phyloP scores from a whole-genome alignment of 345 rosid genomes.

The Arabidopsis arenosa region DNA sequence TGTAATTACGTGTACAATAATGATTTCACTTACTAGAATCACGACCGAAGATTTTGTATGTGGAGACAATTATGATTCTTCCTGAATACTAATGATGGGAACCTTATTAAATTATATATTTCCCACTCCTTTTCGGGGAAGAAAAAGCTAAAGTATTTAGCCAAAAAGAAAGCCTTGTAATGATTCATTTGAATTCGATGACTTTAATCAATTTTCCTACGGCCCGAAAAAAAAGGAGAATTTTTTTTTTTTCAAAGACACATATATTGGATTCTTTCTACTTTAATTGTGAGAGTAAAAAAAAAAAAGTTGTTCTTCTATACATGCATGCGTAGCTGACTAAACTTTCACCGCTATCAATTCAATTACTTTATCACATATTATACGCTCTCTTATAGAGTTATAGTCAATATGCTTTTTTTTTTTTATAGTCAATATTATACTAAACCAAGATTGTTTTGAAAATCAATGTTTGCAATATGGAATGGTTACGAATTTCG shows the following conservation, averaged over 20 bases:
- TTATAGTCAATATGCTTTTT: neutral
- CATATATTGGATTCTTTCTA: neutral
- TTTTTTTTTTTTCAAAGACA: neutral
- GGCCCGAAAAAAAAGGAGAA: neutral
- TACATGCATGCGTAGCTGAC: slow-evolving; percentile 12
- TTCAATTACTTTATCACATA: neutral
- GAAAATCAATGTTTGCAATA: neutral
- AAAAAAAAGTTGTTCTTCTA: neutral
- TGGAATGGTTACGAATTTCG: neutral
- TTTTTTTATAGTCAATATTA: too few species aligned
- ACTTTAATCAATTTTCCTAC: slow-evolving; percentile 8
- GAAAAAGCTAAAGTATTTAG: slow-evolving; percentile 29
- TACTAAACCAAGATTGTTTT: neutral
- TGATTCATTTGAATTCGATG: neutral
- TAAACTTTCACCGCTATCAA: neutral
- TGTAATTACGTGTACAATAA: slow-evolving; percentile 46
- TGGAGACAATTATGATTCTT: slow-evolving; percentile 65
- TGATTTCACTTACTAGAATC: slow-evolving; percentile 39
- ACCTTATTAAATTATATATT: slow-evolving; percentile 16
- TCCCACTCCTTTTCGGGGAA: slow-evolving; percentile 21
- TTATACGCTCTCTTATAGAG: neutral
- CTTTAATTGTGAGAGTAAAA: neutral
- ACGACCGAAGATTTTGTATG: slow-evolving; percentile 48
- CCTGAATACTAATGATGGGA: slow-evolving; percentile 41
- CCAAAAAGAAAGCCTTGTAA: slow-evolving; percentile 24